phyloP scores from a whole-genome alignment of 805 yeast species.

The Ogataea ganodermae region DNA sequence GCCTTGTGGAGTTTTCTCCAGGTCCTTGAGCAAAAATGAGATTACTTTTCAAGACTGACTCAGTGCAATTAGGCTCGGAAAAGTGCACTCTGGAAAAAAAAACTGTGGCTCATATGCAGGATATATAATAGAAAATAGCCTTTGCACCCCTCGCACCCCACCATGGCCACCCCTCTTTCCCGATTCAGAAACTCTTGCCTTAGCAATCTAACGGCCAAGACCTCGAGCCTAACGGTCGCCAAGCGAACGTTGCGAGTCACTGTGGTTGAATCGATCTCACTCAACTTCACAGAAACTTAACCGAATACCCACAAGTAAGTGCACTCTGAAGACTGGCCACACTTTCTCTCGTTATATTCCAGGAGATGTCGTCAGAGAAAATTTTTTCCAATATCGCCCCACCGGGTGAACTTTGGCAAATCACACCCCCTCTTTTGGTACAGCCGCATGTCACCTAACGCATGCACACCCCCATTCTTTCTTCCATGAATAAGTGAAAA shows the following conservation, averaged over 20 bases:
- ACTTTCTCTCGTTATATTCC: not conserved
- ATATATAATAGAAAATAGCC: not conserved
- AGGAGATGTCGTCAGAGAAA: not conserved
- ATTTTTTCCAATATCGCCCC: not conserved
- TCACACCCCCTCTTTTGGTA: not conserved
- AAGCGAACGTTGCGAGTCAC: too few species aligned
- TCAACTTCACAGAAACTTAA: too few species aligned
- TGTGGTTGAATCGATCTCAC: too few species aligned
- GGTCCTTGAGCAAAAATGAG: too few species aligned
- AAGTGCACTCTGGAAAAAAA: not conserved
- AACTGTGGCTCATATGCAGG: constrained; percentile 7
- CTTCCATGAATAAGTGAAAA: too few species aligned
- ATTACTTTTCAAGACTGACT: too few species aligned
- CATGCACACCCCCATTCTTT: not conserved
- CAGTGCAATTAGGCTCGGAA: not conserved
- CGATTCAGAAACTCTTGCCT: not conserved
- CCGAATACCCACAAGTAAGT: too few species aligned
- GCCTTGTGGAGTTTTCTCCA: too few species aligned
- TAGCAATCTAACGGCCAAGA: too few species aligned
- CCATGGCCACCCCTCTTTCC: constrained; percentile 4
- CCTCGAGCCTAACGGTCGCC: too few species aligned
- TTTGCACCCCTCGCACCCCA: constrained; percentile 1
- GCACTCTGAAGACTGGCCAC: too few species aligned
- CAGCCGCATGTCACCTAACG: not conserved
- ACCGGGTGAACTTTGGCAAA: not conserved